Evolutionary conservation across 1,139 yeast genomes (phyloP), one percentile per base, ranked within the genome.

Genomic region (Pichia sp.): DNA sequence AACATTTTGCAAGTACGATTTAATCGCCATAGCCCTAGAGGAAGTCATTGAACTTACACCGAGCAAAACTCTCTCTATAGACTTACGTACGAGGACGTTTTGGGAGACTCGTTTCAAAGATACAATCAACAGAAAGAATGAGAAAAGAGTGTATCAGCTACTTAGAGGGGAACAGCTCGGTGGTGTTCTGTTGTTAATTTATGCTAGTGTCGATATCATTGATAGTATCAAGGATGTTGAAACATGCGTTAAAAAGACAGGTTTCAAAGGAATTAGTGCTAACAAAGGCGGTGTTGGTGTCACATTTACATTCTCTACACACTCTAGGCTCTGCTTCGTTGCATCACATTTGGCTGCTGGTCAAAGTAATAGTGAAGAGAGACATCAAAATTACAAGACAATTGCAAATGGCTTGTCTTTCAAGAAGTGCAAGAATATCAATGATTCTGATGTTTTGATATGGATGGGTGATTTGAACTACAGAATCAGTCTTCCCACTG

Each of bases 381-480:
- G 98, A 39, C 91, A 78, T 52, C 84, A 81, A 50, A 96, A 93
- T 54, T 93, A 78, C 59, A 78, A 81, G 50, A 80, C 94, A 0
- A 77, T 91, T 29, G 69, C 80, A 43, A 76, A 75, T 38, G 94
- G 94, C 1, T 64, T 91, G 38, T 67, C 81, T 27, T 88, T 93
- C 54, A 74, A 85, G 2, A 69, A 91, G 35, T 84, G 86, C 41
- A 65, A 63, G 45, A 68, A 72, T 18, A 74, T 88, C 23, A 71
- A 71, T 44, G 94, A 86, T 50, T 96, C 86, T 55, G 96, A 91
- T 54, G 75, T 80, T 26, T 72, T 87, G 4, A 67, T 93, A 9
- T 91, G 98, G 98, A 70, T 88, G 58, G 98, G 99, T 5, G 99
- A 93, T 59, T 82, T 93, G 58, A 93, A 93, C 56, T 93, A 83